Base-by-base conservation (phyloP, 345 rosid genomes). In the Brassica cretica region DNA sequence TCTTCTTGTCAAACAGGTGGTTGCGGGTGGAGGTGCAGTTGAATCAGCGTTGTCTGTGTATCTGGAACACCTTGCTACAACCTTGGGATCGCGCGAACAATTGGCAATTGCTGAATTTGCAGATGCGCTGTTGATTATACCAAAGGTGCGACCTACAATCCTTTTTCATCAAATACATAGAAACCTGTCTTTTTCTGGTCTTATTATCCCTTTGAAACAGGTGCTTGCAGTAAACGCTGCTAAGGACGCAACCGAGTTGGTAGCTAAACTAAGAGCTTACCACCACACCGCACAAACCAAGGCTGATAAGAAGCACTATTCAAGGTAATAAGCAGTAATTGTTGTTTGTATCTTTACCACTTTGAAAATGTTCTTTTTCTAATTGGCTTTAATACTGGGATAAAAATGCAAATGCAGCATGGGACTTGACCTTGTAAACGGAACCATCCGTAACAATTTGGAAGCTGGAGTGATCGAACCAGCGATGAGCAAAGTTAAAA, bases 401-500 rank as follows among this genome's bases (percentile, higher is more conserved):
- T 68, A 79, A 21, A 68, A 80, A 37, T 1, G n/a, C 15, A 65
- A 71, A 62, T 86, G 87, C 87, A 95, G 97, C 87, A 91, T 93
- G 98, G 98, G 99, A 72, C 85, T 95, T 62, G 98, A 95, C 76
- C 98, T 95, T 37, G 72, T 78, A 29, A 95, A 91, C 37, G 99
- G 98, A 18, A 82, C 88, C 2, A 66, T 90, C 77, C 94, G 98
- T 12, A 95, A 93, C 89, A 95, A 93, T 85, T 80, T 95, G 73
- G 99, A 93, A 80, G 99, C 99, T 2, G 99, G 99, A 78, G 98
- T 95, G 24, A 95, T 95, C 16, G 98, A 95, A 73, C 98, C 99
- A 9, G 99, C 98, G 10, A 95, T 95, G 99, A 95, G 99, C 92
- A 95, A 95, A 91, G 98, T 95, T 71, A 95, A 95, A 87, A 95